These are phyloP conservation scores for Talaromyces nanjingensis DNA, from an alignment of 495 filamentous ascomycete genomes.

Conservation along the genomic window DNA sequence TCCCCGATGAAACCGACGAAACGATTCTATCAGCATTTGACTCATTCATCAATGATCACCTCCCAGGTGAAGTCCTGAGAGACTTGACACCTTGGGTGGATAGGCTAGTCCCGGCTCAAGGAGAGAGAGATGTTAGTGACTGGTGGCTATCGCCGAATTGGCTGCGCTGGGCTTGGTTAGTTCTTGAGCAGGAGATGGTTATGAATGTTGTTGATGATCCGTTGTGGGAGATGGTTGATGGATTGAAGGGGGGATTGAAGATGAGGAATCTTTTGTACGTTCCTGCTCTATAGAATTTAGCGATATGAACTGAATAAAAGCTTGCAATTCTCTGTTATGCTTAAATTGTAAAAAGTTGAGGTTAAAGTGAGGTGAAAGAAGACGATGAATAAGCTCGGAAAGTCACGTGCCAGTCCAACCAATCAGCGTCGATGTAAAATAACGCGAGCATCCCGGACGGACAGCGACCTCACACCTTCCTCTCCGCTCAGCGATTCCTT, in stretches of 20 bases:
- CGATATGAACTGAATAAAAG: not conserved
- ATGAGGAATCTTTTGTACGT: conserved; percentile 37
- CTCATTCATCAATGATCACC: conserved; percentile 14
- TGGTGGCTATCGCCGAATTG: conserved; percentile 37
- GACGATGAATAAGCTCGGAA: not conserved
- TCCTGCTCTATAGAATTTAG: conserved; percentile 11
- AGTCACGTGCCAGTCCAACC: conserved; percentile 11
- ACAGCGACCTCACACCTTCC: conserved; percentile 26
- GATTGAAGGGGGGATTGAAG: conserved; percentile 2
- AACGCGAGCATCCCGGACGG: conserved; percentile 43
- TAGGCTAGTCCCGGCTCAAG: not conserved
- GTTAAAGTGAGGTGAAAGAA: not conserved
- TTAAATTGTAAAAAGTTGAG: not conserved
- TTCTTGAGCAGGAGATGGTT: conserved; percentile 28
- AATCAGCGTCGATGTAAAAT: conserved; percentile 29
- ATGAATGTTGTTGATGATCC: conserved; percentile 34
- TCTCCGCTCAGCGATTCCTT: conserved; percentile 11
- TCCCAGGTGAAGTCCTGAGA: conserved; percentile 8
- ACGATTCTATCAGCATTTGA: conserved; percentile 18
- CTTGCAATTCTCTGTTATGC: not conserved
- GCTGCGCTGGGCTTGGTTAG: conserved; percentile 36
- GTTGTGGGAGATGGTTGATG: conserved; percentile 11
- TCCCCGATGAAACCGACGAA: conserved; percentile 26
- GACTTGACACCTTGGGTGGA: conserved; percentile 15
- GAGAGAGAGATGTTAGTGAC: conserved; percentile 14